These are phyloP conservation scores for Solanum etuberosum DNA, from an alignment of 257 asterid genomes.

Conservation along the genomic window DNA sequence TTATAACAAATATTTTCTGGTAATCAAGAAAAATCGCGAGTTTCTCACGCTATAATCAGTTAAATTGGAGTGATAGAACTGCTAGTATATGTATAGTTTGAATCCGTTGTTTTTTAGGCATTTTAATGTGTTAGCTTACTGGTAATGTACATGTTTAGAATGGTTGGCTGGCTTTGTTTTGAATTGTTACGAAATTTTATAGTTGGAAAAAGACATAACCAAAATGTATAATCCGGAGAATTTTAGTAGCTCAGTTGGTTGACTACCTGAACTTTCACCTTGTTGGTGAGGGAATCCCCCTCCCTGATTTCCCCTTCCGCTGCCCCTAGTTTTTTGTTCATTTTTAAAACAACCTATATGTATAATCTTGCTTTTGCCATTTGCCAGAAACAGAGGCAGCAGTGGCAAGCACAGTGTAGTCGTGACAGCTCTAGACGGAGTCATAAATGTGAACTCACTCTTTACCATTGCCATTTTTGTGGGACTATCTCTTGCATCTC, in stretches of 20 bases:
- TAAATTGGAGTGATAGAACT: background rate
- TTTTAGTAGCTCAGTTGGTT: background rate
- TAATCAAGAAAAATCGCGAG: background rate
- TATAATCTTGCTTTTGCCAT: background rate
- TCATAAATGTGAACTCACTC: slow-evolving; percentile 77
- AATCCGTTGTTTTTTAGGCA: background rate
- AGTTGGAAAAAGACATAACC: background rate
- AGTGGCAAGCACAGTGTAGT: slow-evolving; percentile 65
- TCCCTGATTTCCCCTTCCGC: background rate
- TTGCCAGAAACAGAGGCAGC: slow-evolving; percentile 10
- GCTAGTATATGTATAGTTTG: background rate
- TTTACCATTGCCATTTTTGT: slow-evolving; percentile 86
- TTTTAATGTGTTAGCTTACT: background rate
- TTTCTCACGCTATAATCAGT: background rate
- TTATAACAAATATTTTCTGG: background rate
- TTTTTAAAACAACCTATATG: background rate
- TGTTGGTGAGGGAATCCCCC: background rate
- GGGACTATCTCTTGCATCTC: slow-evolving; percentile 63
- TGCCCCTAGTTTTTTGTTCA: background rate
- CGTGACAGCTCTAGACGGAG: slow-evolving; percentile 84
- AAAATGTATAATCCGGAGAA: background rate
- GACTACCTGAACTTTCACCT: background rate
- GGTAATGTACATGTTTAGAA: background rate
- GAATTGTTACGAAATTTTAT: background rate
- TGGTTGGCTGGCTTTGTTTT: background rate